phyloP scores from a whole-genome alignment of 2,329 filamentous ascomycete genomes.

The Cordyceps farinosa region DNA sequence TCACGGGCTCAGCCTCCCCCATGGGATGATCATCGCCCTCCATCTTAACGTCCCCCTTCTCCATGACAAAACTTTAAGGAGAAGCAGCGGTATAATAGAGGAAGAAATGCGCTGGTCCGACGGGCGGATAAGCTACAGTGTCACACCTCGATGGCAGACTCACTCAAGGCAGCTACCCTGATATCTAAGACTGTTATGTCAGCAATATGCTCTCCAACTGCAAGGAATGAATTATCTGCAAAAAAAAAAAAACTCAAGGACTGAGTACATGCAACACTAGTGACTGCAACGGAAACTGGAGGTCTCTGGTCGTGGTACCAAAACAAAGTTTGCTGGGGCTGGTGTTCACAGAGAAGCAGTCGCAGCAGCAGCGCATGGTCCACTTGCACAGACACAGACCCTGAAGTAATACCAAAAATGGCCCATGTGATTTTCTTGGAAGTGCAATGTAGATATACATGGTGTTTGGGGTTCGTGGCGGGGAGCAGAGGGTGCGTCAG shows the following conservation, averaged over 20 bases:
- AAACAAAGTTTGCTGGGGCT: conserved; percentile 8
- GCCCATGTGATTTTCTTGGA: not conserved
- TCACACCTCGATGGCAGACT: not conserved
- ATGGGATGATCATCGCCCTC: conserved; percentile 17
- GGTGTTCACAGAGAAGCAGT: not conserved
- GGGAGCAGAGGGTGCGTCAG: not conserved
- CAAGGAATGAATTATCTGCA: not conserved
- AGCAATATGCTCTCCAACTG: not conserved
- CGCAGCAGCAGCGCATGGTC: not conserved
- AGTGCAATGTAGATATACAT: not conserved
- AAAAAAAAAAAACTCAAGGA: too few relatives aligned
- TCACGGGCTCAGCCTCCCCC: conserved; percentile 19
- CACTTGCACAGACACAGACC: not conserved
- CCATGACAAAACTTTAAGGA: not conserved
- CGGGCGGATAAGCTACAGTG: not conserved
- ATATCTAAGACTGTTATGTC: not conserved
- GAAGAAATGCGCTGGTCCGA: not conserved
- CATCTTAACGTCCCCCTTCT: conserved; percentile 17
- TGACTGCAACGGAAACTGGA: not conserved
- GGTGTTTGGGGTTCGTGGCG: not conserved
- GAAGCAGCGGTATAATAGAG: not conserved
- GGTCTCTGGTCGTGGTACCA: not conserved
- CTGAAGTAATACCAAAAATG: not conserved
- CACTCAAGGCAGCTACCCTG: not conserved
- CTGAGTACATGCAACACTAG: not conserved